Base-by-base conservation (phyloP, 768 basidiomycete genomes). In the Rhodotorula paludigena region DNA sequence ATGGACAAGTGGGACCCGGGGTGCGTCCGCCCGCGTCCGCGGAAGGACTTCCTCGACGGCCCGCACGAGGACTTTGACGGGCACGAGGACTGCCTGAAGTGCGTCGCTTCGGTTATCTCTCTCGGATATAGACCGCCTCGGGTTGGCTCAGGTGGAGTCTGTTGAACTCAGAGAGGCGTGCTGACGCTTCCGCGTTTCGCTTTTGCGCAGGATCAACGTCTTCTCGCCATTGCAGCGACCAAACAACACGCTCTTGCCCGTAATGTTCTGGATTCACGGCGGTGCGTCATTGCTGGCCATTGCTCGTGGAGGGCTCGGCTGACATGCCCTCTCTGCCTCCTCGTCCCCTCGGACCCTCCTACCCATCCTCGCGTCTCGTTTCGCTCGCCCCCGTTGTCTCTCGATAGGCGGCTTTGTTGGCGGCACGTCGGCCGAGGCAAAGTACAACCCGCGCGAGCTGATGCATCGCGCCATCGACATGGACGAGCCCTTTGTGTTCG, bases 381-480 rank as follows among this genome's bases (percentile, higher is more conserved):
- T n/a, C n/a, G n/a, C n/a, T n/a, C n/a, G n/a, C n/a, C n/a, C n/a
- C n/a, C n/a, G n/a, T n/a, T n/a, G n/a, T n/a, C n/a, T n/a, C n/a
- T n/a, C n/a, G n/a, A 28, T n/a, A 49, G 48, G 64, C 32, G 75
- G 77, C 21, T 76, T 74, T 44, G 74, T 68, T 47, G 52, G 38
- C 25, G 68, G 68, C 4, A 57, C 65, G 0, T 62, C 72, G 30
- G 23, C 23, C 25, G 68, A 69, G 36, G 62, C 25, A 6, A 60
- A 67, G 48, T 69, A 73, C 51, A 16, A 63, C 41, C 57, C 72
- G 21, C n/a, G 33, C n/a, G 66, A 68, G 8, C 57, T 72, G 39
- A 64, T 71, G 57, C 25, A 59, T 14, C 60, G 57, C 35, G 53
- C 61, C 4, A 41, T 68, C n/a, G 36, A 58, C 18, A 42, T 69